Conservation (phyloP, 805 yeast species). For the Myxozyma udenii region DNA sequence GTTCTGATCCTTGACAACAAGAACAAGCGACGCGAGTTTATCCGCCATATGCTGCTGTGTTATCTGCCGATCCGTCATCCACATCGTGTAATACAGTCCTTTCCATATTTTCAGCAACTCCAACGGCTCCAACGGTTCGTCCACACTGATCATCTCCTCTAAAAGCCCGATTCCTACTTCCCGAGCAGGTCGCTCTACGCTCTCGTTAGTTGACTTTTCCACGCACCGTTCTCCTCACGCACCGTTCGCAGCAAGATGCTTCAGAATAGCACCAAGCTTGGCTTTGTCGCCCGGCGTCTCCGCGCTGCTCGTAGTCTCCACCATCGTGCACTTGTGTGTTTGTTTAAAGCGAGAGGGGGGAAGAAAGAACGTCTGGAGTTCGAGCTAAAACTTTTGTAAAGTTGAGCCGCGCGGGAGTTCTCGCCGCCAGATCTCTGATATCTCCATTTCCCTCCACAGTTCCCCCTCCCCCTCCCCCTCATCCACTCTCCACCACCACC, state of each 20-base stretch:
- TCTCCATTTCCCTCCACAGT: not conserved
- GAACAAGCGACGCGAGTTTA: conserved; percentile 56
- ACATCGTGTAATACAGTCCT: conserved; percentile 90
- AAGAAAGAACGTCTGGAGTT: too few relatives aligned
- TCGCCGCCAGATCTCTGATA: too few relatives aligned
- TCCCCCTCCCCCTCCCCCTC: not conserved
- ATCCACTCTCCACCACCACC: not conserved
- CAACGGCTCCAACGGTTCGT: conserved; percentile 10
- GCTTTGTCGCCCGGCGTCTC: not conserved
- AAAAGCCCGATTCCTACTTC: conserved; percentile 18
- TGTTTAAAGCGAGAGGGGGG: not conserved
- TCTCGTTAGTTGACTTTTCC: not conserved
- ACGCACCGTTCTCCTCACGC: too few relatives aligned
- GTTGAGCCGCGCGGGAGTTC: too few relatives aligned
- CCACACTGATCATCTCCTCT: conserved; percentile 4
- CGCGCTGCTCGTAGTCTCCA: not conserved
- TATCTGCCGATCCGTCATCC: conserved; percentile 92
- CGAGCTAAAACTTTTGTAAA: too few relatives aligned
- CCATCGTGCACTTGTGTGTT: not conserved
- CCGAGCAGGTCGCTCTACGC: conserved; percentile 26
- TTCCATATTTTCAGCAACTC: conserved; percentile 89
- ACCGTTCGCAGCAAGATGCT: conserved; percentile 78
- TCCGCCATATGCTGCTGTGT: conserved; percentile 85
- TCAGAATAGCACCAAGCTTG: conserved; percentile 47
- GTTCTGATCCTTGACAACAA: conserved; percentile 40